Base-by-base conservation (phyloP, 1,284 basidiomycete genomes). In the Apiotrichum mycotoxinovorans region DNA sequence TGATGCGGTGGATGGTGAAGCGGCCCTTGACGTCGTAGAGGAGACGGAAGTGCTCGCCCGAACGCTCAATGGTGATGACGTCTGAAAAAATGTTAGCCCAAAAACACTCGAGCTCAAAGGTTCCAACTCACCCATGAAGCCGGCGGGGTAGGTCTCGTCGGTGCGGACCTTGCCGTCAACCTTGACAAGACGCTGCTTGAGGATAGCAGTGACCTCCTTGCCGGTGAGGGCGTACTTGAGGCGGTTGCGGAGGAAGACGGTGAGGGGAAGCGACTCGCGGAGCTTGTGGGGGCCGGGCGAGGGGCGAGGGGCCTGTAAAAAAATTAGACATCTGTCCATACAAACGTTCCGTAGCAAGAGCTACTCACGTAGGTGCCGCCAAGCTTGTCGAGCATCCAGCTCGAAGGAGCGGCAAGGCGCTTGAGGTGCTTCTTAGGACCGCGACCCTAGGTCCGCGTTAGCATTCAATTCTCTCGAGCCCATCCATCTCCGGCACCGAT, bases 401-500 rank as follows among this genome's bases (percentile, higher is more conserved):
- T 90, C 60, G 91, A 95, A 67, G 96, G 96, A 70, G 96, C 96
- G 71, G 88, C 87, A 68, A 98, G 86, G 77, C 95, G 91, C 86
- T 97, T 97, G 83, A 98, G 85, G 80, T 98, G 95, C 83, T 98
- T 98, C 88, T 92, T 95, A 70, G 95, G 95, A 87, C 95, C 95
- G 80, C 94, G 87, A 77, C 85, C 91, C 91, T 92, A 46, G n/a
- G n/a, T 18, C 22, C 17, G 49, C 25, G 52, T 62, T 46, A 58
- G 57, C 45, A 25, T 33, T 8, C 8, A 30, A 14, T 8, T 11
- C 4, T 42, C 22, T 42, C 22, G 4, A n/a, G n/a, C n/a, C n/a
- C 18, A 11, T 11, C 7, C 22, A 30, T 30, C 27, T 30, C 30
- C 30, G 26, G 30, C 45, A 46, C 26, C 17, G 45, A 23, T 22